phyloP scores from a whole-genome alignment of 1,284 basidiomycete genomes.

The Uromyces viciae-fabae region DNA sequence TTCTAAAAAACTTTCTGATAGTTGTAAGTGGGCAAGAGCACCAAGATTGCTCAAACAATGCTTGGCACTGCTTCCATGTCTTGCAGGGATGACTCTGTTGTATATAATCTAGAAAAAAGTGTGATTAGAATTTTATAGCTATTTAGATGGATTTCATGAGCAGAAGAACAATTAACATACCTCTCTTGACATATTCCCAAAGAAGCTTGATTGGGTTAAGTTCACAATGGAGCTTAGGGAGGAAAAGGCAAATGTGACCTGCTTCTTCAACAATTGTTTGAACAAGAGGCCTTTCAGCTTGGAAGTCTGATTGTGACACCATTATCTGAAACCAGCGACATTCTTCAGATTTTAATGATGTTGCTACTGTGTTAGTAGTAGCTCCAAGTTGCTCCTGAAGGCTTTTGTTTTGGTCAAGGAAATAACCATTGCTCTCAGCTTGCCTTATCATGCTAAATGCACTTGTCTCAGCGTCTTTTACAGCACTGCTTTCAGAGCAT shows the following conservation, averaged over 20 bases:
- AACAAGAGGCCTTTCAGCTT: background rate
- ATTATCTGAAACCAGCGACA: background rate
- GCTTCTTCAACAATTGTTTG: background rate
- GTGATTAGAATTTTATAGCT: background rate
- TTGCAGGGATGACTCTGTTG: background rate
- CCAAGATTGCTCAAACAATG: background rate
- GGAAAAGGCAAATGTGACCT: background rate
- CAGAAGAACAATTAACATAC: background rate
- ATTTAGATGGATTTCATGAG: background rate
- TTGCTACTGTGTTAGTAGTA: background rate
- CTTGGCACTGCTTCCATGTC: background rate
- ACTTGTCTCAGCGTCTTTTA: background rate
- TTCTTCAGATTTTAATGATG: background rate
- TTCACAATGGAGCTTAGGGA: no score
- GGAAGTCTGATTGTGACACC: background rate
- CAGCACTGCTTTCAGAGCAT: background rate
- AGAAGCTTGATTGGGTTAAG: background rate
- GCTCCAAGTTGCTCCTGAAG: background rate
- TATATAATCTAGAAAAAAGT: background rate
- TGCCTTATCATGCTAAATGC: background rate
- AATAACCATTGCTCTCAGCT: constrained; percentile 15
- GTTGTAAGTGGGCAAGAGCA: background rate
- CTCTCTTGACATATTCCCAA: background rate
- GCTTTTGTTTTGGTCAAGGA: no score
- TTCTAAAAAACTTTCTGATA: background rate